Percentiles rank a stretch among this genome's conserved stretches.
phyloP scores from a whole-genome alignment of 345 rosid species.

The Aquilaria sinensis region DNA sequence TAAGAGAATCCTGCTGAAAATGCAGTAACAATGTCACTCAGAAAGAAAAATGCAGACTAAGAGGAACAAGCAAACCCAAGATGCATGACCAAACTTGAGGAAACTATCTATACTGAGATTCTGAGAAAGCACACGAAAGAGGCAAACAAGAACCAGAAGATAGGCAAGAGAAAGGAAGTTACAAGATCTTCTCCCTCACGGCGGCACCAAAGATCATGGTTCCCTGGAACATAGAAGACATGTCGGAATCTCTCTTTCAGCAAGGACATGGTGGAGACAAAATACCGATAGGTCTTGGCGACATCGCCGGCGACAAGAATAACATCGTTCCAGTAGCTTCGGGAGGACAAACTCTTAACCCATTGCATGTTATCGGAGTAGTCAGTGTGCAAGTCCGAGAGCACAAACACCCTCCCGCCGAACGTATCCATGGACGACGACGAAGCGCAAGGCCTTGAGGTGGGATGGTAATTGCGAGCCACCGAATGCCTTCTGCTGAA shows the following conservation, averaged over 20 bases:
- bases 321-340: slow-evolving; percentile 29
- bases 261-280: slow-evolving; percentile 46
- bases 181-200: slow-evolving; percentile 35
- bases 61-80: not conserved
- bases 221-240: slow-evolving; percentile 56
- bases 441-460: too few relatives aligned
- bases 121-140: too few relatives aligned
- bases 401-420: slow-evolving; percentile 40
- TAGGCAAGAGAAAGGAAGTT: not conserved
- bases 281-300: slow-evolving; percentile 42
- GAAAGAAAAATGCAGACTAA: not conserved
- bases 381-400: slow-evolving; percentile 62
- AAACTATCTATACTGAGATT: too few relatives aligned
- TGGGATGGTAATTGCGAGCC: too few relatives aligned
- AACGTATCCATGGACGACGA: slow-evolving; percentile 5
- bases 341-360: slow-evolving; percentile 40
- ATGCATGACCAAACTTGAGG: not conserved
- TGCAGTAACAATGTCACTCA: slow-evolving; percentile 12
- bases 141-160: not conserved
- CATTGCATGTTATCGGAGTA: slow-evolving; percentile 54
- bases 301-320: slow-evolving; percentile 67
- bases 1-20: slow-evolving; percentile 50
- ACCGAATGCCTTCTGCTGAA: too few relatives aligned
- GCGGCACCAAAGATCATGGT: slow-evolving; percentile 69
- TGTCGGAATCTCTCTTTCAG: slow-evolving; percentile 47